phyloP scores from a whole-genome alignment of 1,284 basidiomycete species.

The Cutaneotrichosporon cyanovorans region DNA sequence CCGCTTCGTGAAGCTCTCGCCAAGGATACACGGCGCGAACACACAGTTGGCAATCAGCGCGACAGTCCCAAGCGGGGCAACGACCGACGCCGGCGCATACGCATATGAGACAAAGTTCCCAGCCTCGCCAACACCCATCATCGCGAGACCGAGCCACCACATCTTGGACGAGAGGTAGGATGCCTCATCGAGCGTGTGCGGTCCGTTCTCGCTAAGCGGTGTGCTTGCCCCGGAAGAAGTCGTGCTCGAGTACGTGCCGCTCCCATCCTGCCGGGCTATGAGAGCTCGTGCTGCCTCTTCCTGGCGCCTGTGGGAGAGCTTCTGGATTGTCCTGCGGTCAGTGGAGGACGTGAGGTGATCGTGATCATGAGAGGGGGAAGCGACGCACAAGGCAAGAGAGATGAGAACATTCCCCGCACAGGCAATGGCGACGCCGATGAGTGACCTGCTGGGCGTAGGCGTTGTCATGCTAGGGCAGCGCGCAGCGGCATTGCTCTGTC shows the following conservation, averaged over 20 bases:
- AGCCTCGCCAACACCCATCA: slow-evolving; percentile 86
- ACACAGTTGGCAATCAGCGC: slow-evolving; percentile 88
- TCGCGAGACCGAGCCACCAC: slow-evolving; percentile 84
- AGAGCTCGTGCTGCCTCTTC: slow-evolving; percentile 42
- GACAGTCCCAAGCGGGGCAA: slow-evolving; percentile 91
- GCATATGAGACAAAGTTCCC: slow-evolving; percentile 88
- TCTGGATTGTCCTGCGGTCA: slow-evolving; percentile 62
- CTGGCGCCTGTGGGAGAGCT: slow-evolving; percentile 75
- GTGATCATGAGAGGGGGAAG: too few species aligned
- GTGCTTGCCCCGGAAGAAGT: too few species aligned
- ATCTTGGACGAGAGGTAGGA: slow-evolving; percentile 74
- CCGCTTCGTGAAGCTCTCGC: slow-evolving; percentile 49
- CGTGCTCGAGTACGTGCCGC: neutral
- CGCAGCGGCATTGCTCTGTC: neutral
- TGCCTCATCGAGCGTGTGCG: slow-evolving; percentile 21
- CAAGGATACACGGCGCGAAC: slow-evolving; percentile 78
- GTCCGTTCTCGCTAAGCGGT: neutral
- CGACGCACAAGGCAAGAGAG: slow-evolving; percentile 61
- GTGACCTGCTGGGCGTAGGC: slow-evolving; percentile 11
- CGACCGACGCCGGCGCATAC: slow-evolving; percentile 81
- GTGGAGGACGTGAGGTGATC: too few species aligned
- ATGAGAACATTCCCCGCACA: slow-evolving; percentile 82
- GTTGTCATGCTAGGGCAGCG: neutral
- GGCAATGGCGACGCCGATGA: slow-evolving; percentile 76
- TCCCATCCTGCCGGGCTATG: neutral